Base-by-base conservation (phyloP, 768 basidiomycete genomes). In the Xanthoconium purpureum region DNA sequence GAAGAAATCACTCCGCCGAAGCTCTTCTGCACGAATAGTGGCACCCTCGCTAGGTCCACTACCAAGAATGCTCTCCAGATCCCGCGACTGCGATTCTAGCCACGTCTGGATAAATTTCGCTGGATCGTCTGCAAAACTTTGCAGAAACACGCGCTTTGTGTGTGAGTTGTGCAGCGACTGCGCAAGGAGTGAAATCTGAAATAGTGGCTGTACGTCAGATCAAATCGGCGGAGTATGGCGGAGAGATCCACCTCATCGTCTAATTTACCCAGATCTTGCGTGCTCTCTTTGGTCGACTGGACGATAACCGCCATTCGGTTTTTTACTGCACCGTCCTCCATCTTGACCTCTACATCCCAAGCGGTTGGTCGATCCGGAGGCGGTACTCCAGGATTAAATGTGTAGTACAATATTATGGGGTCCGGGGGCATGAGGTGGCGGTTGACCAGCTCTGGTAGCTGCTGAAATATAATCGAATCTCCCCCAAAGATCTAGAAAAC, bases 1-100 rank as follows among this genome's bases (percentile, higher is more conserved):
- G 80, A 97, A 98, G 74, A 94, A 89, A 69, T 97, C 94, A 66
- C 90, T 94, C 50, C 92, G 75, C 58, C 87, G 81, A 52, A 97
- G 74, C 68, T 97, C 94, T 62, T 96, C 94, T 55, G 91, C 90
- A n/a, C 90, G 75, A 11, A 95, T 81, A 3, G 85, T 85, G 66
- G 83, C 78, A 29, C 88, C 89, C 61, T 91, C 89, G 38, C 84
- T 86, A 3, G 88, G 84, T 2, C 92, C 93, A 67, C 88, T 91
- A 32, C 92, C 93, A n/a, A 97, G 78, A 55, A 95, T 79, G 55
- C 83, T 88, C 73, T 95, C 92, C 43, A 98, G 71, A 72, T 98
- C 95, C 14, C 92, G 81, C 46, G 93, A 91, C 70, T 98, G 95
- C 3, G 91, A 94, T 63, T 89, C 89, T 17, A 98, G 71, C 93